Evolutionary conservation across 106 monocot genomes (phyloP).

Genomic region (Gastrodia elata): DNA sequence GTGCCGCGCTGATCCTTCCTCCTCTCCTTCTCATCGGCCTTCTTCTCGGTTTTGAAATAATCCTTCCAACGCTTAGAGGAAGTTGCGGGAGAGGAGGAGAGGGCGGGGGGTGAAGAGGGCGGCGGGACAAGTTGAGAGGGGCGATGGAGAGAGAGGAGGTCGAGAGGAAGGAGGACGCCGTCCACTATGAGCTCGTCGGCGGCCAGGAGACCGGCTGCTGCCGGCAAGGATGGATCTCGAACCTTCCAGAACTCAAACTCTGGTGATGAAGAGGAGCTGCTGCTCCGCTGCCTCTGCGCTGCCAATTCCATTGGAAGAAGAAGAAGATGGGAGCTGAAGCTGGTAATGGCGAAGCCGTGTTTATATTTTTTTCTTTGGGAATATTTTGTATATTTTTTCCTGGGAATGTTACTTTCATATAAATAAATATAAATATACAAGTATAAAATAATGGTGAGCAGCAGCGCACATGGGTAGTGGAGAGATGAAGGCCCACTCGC

Average conservation of each 20-base stretch:
- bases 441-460: background rate
- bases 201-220: conserved; percentile 26
- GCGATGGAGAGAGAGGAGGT: conserved; percentile 14
- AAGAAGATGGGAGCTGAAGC: background rate
- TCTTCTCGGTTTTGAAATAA: conserved; percentile 32
- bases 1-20: conserved; percentile 1
- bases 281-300: conserved; percentile 8
- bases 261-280: conserved; percentile 38
- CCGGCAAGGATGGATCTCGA: conserved; percentile 22
- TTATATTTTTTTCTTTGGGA: too few relatives aligned
- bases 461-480: conserved; percentile 3
- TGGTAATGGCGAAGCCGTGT: background rate
- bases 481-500: background rate
- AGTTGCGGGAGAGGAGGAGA: background rate
- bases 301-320: conserved; percentile 3
- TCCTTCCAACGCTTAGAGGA: conserved; percentile 68
- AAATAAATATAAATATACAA: too few relatives aligned
- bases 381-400: too few relatives aligned
- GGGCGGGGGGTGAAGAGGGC: background rate
- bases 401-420: too few relatives aligned
- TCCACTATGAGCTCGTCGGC: conserved; percentile 78
- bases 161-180: conserved; percentile 69
- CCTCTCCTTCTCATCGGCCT: conserved; percentile 4
- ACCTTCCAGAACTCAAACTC: conserved; percentile 84
- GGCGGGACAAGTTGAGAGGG: background rate